Evolutionary conservation across 257 asterid genomes (phyloP).

Genomic region (Lycium barbarum): DNA sequence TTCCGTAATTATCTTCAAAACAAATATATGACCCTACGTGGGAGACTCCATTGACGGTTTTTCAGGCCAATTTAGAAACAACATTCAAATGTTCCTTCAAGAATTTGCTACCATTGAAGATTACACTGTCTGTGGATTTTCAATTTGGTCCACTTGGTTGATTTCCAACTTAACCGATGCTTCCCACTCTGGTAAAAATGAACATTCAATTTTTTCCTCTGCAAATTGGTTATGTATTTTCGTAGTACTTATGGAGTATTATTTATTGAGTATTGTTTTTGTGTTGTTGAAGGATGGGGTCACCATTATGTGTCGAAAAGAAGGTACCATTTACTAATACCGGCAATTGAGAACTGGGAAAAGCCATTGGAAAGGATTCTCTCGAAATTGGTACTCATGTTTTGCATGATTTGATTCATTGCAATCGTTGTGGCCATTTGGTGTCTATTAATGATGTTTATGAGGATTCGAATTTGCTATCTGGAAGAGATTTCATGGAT

Average conservation of each 20-base stretch:
- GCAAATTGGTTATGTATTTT: conserved; percentile 10
- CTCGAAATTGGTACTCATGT: conserved; percentile 48
- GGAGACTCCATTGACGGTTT: conserved; percentile 36
- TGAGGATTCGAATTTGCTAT: conserved; percentile 42
- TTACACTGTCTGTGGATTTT: conserved; percentile 49
- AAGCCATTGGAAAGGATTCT: conserved; percentile 49
- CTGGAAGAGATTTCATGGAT: conserved; percentile 61
- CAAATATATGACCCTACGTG: no score
- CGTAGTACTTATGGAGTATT: neutral
- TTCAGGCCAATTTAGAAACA: conserved; percentile 64
- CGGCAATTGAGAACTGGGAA: conserved; percentile 55
- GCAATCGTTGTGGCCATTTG: conserved; percentile 88
- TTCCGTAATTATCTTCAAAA: no score
- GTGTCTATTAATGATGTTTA: conserved; percentile 53
- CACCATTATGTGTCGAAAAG: conserved; percentile 83
- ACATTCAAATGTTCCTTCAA: conserved; percentile 53
- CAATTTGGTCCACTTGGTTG: conserved; percentile 57
- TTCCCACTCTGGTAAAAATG: conserved; percentile 60
- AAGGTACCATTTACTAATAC: conserved; percentile 73
- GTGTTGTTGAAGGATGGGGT: conserved; percentile 70
- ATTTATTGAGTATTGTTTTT: neutral
- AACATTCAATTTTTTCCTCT: conserved; percentile 45
- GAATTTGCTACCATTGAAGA: conserved; percentile 51
- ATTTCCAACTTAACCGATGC: conserved; percentile 38
- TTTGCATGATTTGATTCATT: conserved; percentile 73